These are phyloP conservation scores for Candida frijolesensis DNA, from an alignment of 1,139 yeast genomes.

Conservation along the genomic window DNA sequence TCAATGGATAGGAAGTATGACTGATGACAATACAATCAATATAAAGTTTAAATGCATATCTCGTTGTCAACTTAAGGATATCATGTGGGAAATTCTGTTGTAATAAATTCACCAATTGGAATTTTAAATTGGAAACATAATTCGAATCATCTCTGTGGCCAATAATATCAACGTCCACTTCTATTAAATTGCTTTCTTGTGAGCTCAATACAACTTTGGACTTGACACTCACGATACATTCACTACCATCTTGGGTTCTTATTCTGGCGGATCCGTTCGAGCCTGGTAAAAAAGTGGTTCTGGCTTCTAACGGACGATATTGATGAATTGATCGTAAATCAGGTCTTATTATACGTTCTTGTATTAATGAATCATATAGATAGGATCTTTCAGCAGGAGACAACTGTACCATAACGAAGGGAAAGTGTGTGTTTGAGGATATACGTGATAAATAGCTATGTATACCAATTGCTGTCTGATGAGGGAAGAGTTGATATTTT, in stretches of 20 bases:
- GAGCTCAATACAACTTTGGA: conserved; percentile 72
- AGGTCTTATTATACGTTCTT: conserved; percentile 70
- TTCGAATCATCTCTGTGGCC: conserved; percentile 73
- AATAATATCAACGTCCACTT: conserved; percentile 75
- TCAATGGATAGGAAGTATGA: conserved; percentile 67
- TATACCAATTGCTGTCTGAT: too few species aligned
- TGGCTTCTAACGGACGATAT: conserved; percentile 84
- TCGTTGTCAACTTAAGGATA: conserved; percentile 63
- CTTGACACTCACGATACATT: conserved; percentile 88
- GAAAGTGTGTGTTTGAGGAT: not conserved
- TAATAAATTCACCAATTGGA: conserved; percentile 50
- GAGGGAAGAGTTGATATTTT: too few species aligned
- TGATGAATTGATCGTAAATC: conserved; percentile 77
- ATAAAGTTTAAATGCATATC: conserved; percentile 72
- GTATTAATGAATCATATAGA: conserved; percentile 68
- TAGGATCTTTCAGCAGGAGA: conserved; percentile 89
- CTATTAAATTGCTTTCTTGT: conserved; percentile 49
- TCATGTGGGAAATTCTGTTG: conserved; percentile 50
- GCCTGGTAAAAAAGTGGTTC: conserved; percentile 76
- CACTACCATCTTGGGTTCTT: conserved; percentile 85
- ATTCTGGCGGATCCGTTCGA: conserved; percentile 93
- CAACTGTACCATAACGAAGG: conserved; percentile 47
- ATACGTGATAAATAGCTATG: not conserved
- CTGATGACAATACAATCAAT: conserved; percentile 82
- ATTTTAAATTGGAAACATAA: conserved; percentile 58